Base-by-base conservation (phyloP, 2,329 filamentous ascomycete genomes). In the Rhynchosporium graminicola region DNA sequence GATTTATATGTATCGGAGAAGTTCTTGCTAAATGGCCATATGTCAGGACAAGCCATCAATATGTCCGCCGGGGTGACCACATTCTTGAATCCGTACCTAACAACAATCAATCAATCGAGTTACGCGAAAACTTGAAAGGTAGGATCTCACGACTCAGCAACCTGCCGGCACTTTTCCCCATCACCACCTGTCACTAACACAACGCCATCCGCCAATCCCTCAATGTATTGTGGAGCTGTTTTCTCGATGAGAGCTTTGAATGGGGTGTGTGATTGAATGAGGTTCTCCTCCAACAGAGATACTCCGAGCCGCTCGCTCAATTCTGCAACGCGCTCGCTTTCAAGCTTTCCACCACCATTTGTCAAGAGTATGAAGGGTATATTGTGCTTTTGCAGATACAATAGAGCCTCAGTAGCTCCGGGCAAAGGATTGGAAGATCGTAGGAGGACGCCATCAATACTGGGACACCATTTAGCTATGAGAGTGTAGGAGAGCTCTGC, bases 281-380 rank as follows among this genome's bases (percentile, higher is more conserved):
- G 92, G 76, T 89, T 88, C 65, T 83, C 83, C 13, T 83, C 83
- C 45, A 87, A 82, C 48, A 95, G 79, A 15, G 81, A 76, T 1
- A 92, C 79, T 31, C 83, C 80, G 6, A 96, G 82, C 68, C 86
- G 86, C 48, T 82, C 75, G 68, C 84, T 87, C 59, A 96, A 80
- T 64, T 93, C 88, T 7, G 79, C 79, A 36, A 92, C 88, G 20
- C 91, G 85, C 63, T 90, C 87, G 2, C 79, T 80, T 77, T 98
- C 94, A 66, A 87, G 85, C 73, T 89, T 92, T 62, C 95, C 95
- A 47, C 95, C 95, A 69, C 95, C 95, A 77, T 99, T 99, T 63
- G 95, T 99, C 66, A 99, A 82, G 40, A 99, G 85, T 71, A 99
- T 94, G 78, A 96, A 98, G 12, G 93, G 93, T 51, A 97, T 91